Percentiles rank a stretch among this genome's conserved stretches.
These are phyloP conservation scores for Suillus clintonianus DNA, from an alignment of 768 basidiomycete species.

Conservation along the genomic window DNA sequence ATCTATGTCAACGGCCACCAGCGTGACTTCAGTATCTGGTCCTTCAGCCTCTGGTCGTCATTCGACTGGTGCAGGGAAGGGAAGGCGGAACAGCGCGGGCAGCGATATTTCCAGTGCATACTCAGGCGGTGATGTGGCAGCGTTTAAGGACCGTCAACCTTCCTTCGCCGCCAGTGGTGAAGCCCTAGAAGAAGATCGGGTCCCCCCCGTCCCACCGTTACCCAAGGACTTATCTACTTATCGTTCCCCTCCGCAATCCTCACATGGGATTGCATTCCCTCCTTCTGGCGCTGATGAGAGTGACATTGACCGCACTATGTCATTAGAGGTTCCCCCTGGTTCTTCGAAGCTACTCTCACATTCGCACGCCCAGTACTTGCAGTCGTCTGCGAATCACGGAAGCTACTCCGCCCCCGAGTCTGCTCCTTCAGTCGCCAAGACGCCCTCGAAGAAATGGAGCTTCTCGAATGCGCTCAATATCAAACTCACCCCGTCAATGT, in stretches of 20 bases:
- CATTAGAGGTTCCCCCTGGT: constrained; percentile 51
- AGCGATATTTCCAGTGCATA: constrained; percentile 82
- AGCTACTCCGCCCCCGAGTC: constrained; percentile 45
- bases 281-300: constrained; percentile 44
- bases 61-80: constrained; percentile 58
- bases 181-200: constrained; percentile 57
- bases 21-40: constrained; percentile 69
- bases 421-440: constrained; percentile 56
- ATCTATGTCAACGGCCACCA: constrained; percentile 76
- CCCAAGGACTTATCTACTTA: constrained; percentile 87
- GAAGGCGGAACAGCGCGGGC: constrained; percentile 79
- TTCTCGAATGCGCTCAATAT: constrained; percentile 85
- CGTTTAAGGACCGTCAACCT: constrained; percentile 68
- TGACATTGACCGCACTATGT: constrained; percentile 48
- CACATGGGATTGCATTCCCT: constrained; percentile 56
- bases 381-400: constrained; percentile 39
- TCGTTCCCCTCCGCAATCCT: constrained; percentile 66
- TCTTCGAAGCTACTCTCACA: constrained; percentile 24
- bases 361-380: constrained; percentile 36
- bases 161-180: constrained; percentile 63
- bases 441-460: constrained; percentile 96
- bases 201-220: constrained; percentile 93
- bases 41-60: constrained; percentile 68
- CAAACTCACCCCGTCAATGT: constrained; percentile 65
- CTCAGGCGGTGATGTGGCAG: constrained; percentile 59